A percentile compares a stretch with the other conserved stretches of the same genome.
Conservation (phyloP, 2,329 filamentous ascomycete species). For the Chaetothyriales sp. region DNA sequence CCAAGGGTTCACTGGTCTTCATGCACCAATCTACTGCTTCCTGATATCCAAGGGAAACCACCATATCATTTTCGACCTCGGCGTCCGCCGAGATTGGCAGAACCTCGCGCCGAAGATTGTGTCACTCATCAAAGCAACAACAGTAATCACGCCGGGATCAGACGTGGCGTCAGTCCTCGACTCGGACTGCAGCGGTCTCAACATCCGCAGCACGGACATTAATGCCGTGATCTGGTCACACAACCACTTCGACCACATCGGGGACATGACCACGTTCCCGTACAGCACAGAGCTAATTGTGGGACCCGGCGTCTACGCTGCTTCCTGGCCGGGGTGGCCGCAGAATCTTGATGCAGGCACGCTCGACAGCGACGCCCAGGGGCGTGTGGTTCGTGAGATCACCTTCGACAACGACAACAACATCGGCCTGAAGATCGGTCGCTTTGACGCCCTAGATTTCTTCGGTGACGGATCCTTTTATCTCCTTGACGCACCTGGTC, state of each 20-base stretch:
- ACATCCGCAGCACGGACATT: not conserved
- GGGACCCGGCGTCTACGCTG: constrained; percentile 36
- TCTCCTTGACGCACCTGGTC: constrained; percentile 34
- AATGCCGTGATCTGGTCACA: constrained; percentile 21
- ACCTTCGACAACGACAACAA: constrained; percentile 22
- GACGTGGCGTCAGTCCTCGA: not conserved
- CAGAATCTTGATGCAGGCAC: constrained; percentile 24
- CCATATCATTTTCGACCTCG: constrained; percentile 18
- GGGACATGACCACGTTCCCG: constrained; percentile 37
- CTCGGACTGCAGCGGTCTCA: not conserved
- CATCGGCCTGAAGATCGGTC: constrained; percentile 21
- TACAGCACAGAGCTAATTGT: constrained; percentile 35
- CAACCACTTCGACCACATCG: constrained; percentile 33
- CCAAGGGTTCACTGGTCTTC: constrained; percentile 1
- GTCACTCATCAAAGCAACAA: constrained; percentile 1
- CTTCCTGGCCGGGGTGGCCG: constrained; percentile 37
- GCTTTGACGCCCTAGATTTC: constrained; percentile 28
- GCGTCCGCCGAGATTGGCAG: constrained; percentile 18
- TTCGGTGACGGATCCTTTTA: constrained; percentile 31
- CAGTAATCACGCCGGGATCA: not conserved
- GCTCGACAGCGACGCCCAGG: constrained; percentile 23
- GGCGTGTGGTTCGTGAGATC: constrained; percentile 17
- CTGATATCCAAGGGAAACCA: constrained; percentile 1
- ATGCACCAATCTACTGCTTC: constrained; percentile 5
- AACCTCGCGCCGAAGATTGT: constrained; percentile 11